A percentile compares a stretch with the other conserved stretches of the same genome.
phyloP scores from a whole-genome alignment of 768 basidiomycete genomes.

The Psilocybe cyanescens region DNA sequence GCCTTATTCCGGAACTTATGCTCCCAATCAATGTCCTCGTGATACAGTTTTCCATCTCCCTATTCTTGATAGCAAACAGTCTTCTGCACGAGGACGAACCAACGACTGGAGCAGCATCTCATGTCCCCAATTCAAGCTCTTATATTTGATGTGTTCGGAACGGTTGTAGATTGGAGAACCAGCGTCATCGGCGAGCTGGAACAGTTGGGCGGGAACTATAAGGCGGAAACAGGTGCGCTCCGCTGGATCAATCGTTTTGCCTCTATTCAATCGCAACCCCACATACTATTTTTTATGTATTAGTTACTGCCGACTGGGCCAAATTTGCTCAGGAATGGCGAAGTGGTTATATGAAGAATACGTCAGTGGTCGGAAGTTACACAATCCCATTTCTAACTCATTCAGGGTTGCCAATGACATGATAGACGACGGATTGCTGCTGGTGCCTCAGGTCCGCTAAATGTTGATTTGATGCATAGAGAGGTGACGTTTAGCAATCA shows the following conservation, averaged over 20 bases:
- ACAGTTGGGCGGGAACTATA: constrained; percentile 30
- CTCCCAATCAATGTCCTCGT: no score
- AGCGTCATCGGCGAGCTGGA: constrained; percentile 35
- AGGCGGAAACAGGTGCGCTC: constrained; percentile 22
- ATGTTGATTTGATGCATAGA: constrained; percentile 60
- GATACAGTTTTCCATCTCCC: no score
- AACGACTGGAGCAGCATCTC: not conserved
- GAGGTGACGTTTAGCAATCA: constrained; percentile 35
- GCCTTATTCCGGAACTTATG: no score
- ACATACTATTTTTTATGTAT: not conserved
- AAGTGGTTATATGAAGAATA: constrained; percentile 47
- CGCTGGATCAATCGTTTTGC: not conserved
- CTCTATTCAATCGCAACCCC: not conserved
- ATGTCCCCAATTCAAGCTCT: constrained; percentile 38
- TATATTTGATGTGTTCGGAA: constrained; percentile 56
- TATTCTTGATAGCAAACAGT: no score
- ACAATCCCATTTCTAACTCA: not conserved
- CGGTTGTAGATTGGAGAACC: constrained; percentile 51
- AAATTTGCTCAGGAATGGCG: constrained; percentile 64
- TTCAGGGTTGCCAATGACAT: not conserved
- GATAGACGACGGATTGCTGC: constrained; percentile 45
- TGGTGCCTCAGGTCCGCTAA: constrained; percentile 50
- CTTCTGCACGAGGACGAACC: no score
- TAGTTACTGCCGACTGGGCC: constrained; percentile 40
- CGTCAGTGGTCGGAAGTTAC: constrained; percentile 32